A percentile compares a stretch with the other conserved stretches of the same genome.
phyloP scores from a whole-genome alignment of 345 rosid species.

The Camelina laxa region DNA sequence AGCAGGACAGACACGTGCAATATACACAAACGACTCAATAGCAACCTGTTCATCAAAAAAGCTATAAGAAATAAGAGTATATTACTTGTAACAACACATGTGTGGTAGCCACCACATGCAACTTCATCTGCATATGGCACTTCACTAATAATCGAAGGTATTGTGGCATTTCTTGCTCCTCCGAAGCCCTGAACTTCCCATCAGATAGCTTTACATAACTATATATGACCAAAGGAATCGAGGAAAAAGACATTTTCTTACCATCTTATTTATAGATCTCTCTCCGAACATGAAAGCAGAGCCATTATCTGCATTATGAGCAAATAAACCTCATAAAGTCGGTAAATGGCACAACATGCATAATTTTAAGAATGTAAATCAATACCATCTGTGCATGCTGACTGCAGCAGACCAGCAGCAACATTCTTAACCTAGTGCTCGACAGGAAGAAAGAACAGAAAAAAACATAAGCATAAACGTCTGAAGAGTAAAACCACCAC shows the following conservation, averaged over 20 bases:
- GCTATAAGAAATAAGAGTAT: constrained; percentile 5
- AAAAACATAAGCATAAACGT: constrained; percentile 27
- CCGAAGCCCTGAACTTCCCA: constrained; percentile 58
- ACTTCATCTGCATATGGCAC: constrained; percentile 74
- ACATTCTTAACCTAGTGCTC: constrained; percentile 63
- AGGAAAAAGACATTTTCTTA: constrained; percentile 31
- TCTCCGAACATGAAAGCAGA: constrained; percentile 84
- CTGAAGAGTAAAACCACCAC: constrained; percentile 17
- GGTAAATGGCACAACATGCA: constrained; percentile 20
- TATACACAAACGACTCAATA: neutral
- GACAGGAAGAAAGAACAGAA: constrained; percentile 39
- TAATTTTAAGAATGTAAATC: constrained; percentile 18
- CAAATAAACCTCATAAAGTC: constrained; percentile 30
- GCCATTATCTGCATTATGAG: constrained; percentile 70
- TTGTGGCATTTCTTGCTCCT: constrained; percentile 55
- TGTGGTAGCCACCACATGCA: constrained; percentile 96
- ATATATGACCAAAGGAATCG: constrained; percentile 9
- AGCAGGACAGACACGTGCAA: neutral
- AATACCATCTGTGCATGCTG: constrained; percentile 87
- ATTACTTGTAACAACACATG: constrained; percentile 82
- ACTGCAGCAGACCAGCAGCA: constrained; percentile 91
- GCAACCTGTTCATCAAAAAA: neutral
- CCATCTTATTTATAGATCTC: constrained; percentile 57
- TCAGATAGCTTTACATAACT: constrained; percentile 12
- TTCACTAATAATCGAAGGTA: constrained; percentile 59